Base-by-base conservation (phyloP, 768 basidiomycete species). In the Trametes coccinea region DNA sequence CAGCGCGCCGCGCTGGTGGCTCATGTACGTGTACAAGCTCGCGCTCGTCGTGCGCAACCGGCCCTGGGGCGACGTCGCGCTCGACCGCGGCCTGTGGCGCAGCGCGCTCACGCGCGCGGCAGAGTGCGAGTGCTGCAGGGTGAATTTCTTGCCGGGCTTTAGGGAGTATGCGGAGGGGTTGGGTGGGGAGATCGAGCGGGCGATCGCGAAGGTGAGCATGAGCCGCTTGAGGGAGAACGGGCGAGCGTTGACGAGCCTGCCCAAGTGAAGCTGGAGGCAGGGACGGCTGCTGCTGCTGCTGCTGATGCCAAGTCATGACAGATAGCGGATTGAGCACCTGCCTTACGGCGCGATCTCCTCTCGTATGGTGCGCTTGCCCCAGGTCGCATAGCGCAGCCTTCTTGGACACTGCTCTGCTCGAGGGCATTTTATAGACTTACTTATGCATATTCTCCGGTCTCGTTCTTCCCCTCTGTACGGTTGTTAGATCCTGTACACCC, bases 1-100 rank as follows among this genome's bases (percentile, higher is more conserved):
- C n/a, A 59, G 49, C 60, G 47, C 56, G 31, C 56, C 60, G 41
- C 56, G 60, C 39, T 53, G 61, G 55, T 66, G 65, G 65, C 56
- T 66, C 41, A 50, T 49, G 55, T 63, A 66, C 59, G 41, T 60
- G 13, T 56, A 53, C 41, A 57, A 54, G 47, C 56, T 63, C 50
- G 52, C 55, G n/a, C 47, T 60, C 48, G 61, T 62, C 34, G 33
- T 66, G 37, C 59, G 59, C n/a, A 55, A 27, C 17, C 49, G 62
- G 40, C 65, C 65, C 53, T 54, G 59, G 44, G 56, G 43, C 22
- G 47, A 62, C 46, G 59, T 53, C 41, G 46, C 59, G 59, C 61
- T 58, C 49, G 59, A 66, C 59, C 51, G 54, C 22, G 56, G 31
- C 44, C 52, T 66, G 50, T 40, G 59, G 43, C 49, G 53, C 33